Evolutionary conservation across 1,139 yeast genomes (phyloP).

Genomic region (Magnusiomyces magnusii): DNA sequence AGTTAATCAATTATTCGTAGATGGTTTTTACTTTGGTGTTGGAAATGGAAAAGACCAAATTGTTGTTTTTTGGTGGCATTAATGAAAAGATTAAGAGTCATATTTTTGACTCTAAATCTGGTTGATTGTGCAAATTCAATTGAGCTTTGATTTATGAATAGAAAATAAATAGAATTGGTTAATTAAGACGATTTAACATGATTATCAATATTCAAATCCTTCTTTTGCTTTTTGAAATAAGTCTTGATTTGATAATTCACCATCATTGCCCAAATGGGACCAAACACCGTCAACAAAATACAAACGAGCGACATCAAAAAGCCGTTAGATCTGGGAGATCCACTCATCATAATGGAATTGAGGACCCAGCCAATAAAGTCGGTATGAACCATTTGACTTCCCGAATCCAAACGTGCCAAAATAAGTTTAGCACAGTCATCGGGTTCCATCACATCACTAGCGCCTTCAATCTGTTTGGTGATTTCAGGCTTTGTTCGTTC

Average conservation of each 20-base stretch:
- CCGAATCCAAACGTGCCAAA: conserved; percentile 48
- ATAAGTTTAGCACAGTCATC: conserved; percentile 60
- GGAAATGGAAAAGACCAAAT: no score
- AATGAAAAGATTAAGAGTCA: no score
- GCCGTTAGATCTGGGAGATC: conserved; percentile 57
- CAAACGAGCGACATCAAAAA: conserved; percentile 35
- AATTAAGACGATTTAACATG: background rate
- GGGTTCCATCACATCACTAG: conserved; percentile 63
- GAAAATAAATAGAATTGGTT: background rate
- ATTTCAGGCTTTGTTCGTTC: conserved; percentile 80
- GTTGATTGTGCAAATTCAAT: no score
- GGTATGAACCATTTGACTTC: conserved; percentile 70
- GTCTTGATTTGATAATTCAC: conserved; percentile 49
- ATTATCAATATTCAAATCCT: background rate
- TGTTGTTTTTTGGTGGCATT: no score
- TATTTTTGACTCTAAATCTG: no score
- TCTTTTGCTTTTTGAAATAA: conserved; percentile 37
- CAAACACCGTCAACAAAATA: conserved; percentile 48
- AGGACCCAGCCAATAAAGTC: conserved; percentile 83
- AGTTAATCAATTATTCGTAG: conserved; percentile 36
- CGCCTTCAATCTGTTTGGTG: conserved; percentile 77
- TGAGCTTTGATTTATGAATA: no score
- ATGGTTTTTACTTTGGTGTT: no score
- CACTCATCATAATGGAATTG: conserved; percentile 61
- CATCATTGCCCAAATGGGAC: conserved; percentile 53